Base-by-base conservation (phyloP, 1,284 basidiomycete genomes). In the Somion occarium region DNA sequence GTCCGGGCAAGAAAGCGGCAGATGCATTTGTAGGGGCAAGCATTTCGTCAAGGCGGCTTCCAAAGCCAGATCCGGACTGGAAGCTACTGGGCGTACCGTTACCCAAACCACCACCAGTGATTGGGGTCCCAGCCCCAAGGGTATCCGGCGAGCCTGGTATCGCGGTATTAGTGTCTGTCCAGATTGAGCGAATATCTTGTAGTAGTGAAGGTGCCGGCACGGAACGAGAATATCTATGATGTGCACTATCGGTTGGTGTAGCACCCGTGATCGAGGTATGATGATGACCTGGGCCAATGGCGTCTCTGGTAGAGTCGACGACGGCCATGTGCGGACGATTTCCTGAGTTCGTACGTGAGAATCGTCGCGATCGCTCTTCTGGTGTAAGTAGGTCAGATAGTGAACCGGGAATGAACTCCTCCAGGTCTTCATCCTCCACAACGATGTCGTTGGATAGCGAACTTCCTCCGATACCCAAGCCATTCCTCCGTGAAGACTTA, bases 341-440 rank as follows among this genome's bases (percentile, higher is more conserved):
- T 7, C 7, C 30, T 22, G 79, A 78, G 49, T 80, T 79, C 15
- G 80, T 83, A 47, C 88, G 79, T 18, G 86, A 89, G 79, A 91
- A 82, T 44, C 91, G 73, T 39, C 92, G 74, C 27, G 81, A 85
- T 49, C 79, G 73, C 67, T 96, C 93, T 55, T 86, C 88, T 0
- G 91, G 91, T 0, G 91, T 95, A 42, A 96, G 72, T 15, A 96
- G 73, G 55, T 95, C 92, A n/a, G 83, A 89, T 46, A 96, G 70
- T 5, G 86, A 91, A 49, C 88, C 86, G 0, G 93, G 93, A 24
- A 96, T 66, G 63, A 95, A 88, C 52, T 93, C 92, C 62, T 97
- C 93, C 48, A 91, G 68, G 58, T 92, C 88, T 42, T 85, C 89
- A 49, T 87, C 85, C 23, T 82, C 82, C 0, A 80, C 80, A 0